Base-by-base conservation (phyloP, 495 filamentous ascomycete genomes). In the Xylaria cubensis region DNA sequence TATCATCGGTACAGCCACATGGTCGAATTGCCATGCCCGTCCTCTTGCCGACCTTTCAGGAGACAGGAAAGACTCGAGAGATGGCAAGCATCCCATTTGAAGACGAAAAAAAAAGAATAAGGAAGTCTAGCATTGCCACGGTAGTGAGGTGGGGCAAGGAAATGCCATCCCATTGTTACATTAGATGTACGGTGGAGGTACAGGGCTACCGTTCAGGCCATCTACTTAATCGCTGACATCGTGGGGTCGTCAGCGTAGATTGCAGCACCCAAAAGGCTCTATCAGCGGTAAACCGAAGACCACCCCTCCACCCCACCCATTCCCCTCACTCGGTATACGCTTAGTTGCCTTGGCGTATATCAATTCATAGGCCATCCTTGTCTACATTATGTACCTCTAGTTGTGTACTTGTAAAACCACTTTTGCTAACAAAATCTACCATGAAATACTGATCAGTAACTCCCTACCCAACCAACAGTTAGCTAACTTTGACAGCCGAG, bases 261-360 rank as follows among this genome's bases (percentile, higher is more conserved):
- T 56, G 19, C 42, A 50, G 41, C 42, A 65, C 63, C 41, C 21
- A 15, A 29, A 65, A 34, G 17, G 21, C 13, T 65, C 42, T 46
- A 65, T 48, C 19, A 67, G 26, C 48, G 17, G 44, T 17, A 19
- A 41, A 55, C 48, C 24, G 55, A 46, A 67, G 44, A 19, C 19
- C 48, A 19, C 48, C 69, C 69, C 68, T 44, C 68, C 56, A 70
- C 55, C 69, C 69, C 69, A 64, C 69, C 69, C 69, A 71, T 64
- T 46, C 59, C 69, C 34, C 67, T 64, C 59, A 71, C 42, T 56
- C 67, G 67, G 67, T 44, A 59, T 50, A 51, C 64, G 46, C 36
- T 53, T 56, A 34, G 24, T 29, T 36, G 6, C 36, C 36, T 69
- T 32, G 56, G 56, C 26, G 66, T 59, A 48, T 51, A 24, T 29